Evolutionary conservation across 2,329 filamentous ascomycete genomes (phyloP).

Genomic region (Cladosporium sp.): DNA sequence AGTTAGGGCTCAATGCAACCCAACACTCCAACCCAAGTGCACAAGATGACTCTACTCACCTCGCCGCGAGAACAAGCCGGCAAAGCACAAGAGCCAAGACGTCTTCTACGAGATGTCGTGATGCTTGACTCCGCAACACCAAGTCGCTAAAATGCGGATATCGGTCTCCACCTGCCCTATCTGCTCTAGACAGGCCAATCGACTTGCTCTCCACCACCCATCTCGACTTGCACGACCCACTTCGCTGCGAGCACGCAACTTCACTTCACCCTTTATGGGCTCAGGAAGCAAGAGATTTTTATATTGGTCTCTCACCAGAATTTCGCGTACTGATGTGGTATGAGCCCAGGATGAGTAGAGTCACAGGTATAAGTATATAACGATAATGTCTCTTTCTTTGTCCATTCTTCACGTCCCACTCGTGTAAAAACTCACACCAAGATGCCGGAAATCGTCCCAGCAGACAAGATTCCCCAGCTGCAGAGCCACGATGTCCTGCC

Average conservation of each 20-base stretch:
- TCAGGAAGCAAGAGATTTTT: neutral
- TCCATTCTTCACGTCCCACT: neutral
- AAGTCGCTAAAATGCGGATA: neutral
- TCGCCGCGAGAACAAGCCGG: neutral
- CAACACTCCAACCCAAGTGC: too few species aligned
- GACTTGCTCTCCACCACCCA: neutral
- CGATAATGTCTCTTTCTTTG: neutral
- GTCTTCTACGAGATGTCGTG: neutral
- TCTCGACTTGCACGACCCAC: constrained; percentile 3
- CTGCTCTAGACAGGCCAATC: neutral
- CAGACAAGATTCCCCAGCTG: neutral
- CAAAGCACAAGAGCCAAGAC: neutral
- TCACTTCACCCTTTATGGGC: constrained; percentile 7
- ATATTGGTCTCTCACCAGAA: neutral
- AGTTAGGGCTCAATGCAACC: too few species aligned
- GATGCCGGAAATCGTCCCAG: constrained; percentile 9
- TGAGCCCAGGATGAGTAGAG: neutral
- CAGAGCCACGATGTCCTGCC: constrained; percentile 1
- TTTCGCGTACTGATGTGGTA: neutral
- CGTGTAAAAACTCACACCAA: neutral
- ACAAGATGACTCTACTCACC: too few species aligned
- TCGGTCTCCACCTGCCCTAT: neutral
- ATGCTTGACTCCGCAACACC: neutral
- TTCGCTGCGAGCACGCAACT: constrained; percentile 10
- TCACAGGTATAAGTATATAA: constrained; percentile 1